Evolutionary conservation across 1,284 basidiomycete genomes (phyloP).

Genomic region (Cutaneotrichosporon sp.): DNA sequence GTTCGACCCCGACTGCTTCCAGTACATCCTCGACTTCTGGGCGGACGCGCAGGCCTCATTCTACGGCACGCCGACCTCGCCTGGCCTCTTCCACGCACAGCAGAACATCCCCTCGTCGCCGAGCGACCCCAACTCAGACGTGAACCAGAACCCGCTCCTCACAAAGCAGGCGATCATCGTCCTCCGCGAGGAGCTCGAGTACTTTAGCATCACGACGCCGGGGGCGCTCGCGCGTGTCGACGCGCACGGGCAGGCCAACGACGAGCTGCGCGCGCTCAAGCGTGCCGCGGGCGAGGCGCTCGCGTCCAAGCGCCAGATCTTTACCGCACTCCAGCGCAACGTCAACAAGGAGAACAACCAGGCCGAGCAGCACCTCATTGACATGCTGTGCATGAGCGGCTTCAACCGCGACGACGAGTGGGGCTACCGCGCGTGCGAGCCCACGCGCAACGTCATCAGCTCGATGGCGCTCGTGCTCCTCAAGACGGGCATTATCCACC

Average conservation of each 20-base stretch:
- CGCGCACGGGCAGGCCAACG: constrained; percentile 72
- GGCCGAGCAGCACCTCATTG: constrained; percentile 98
- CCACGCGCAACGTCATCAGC: constrained; percentile 93
- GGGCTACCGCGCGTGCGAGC: constrained; percentile 96
- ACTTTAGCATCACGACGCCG: constrained; percentile 74
- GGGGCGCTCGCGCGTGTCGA: constrained; percentile 62
- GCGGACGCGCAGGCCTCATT: constrained; percentile 81
- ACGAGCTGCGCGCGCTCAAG: constrained; percentile 73
- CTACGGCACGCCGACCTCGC: constrained; percentile 77
- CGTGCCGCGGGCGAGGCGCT: constrained; percentile 81
- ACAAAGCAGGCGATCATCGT: constrained; percentile 99
- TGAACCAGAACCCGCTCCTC: constrained; percentile 79
- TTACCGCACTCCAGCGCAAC: constrained; percentile 96
- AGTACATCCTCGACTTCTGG: constrained; percentile 91
- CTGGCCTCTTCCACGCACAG: constrained; percentile 76
- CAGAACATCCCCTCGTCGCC: constrained; percentile 67
- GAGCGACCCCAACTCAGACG: constrained; percentile 36
- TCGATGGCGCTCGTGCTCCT: constrained; percentile 96
- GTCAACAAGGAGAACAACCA: constrained; percentile 99
- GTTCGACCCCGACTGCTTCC: constrained; percentile 97
- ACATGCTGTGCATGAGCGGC: constrained; percentile 99
- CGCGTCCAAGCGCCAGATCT: constrained; percentile 87
- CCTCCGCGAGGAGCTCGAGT: constrained; percentile 95
- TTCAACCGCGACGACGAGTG: constrained; percentile 95
- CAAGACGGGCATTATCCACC: constrained; percentile 92